Conservation (phyloP, 257 asterid genomes). For the Solanum virginianum region DNA sequence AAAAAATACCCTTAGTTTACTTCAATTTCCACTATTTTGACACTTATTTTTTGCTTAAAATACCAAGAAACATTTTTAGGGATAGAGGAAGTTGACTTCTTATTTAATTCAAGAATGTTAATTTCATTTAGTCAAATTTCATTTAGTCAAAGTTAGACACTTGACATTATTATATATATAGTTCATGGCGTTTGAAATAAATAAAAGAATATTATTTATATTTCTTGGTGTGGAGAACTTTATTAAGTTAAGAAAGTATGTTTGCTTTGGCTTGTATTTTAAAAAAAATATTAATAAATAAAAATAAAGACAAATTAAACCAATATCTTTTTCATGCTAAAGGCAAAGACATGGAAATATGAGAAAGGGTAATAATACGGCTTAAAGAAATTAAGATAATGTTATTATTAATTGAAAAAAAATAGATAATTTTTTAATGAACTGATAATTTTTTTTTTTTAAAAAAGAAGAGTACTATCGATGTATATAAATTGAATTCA, state of each 20-base stretch:
- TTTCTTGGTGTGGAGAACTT: no score
- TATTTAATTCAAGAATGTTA: neutral
- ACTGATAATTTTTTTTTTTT: no score
- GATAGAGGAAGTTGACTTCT: neutral
- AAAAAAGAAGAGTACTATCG: no score
- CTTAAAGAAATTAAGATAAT: no score
- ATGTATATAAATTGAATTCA: no score
- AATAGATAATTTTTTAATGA: no score
- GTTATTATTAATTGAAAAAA: no score
- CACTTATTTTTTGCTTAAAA: neutral
- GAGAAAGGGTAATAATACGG: neutral
- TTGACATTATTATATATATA: neutral
- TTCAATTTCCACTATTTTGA: neutral
- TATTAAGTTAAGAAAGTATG: no score
- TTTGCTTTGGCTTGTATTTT: neutral
- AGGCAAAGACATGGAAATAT: neutral
- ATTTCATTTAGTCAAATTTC: neutral
- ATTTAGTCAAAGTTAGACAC: neutral
- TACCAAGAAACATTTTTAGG: neutral
- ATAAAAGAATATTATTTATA: no score
- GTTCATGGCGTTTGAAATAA: no score
- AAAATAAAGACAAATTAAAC: no score
- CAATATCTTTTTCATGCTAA: neutral
- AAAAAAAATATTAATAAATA: neutral
- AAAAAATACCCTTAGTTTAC: neutral